Conservation (phyloP, 2,329 filamentous ascomycete species). For the Tolypocladium album region DNA sequence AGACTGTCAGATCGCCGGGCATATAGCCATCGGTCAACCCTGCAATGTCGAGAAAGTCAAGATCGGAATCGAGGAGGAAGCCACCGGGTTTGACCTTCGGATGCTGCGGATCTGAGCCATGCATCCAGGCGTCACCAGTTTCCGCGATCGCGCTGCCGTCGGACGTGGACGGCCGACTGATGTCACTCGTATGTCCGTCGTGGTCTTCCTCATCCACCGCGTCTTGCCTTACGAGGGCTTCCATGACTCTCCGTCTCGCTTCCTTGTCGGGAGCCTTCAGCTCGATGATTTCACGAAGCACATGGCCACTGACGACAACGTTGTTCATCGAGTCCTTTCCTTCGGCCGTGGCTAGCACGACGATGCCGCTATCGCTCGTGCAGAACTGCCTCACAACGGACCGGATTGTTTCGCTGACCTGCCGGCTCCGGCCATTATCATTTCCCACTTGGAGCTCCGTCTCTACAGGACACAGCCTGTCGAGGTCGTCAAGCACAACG, state of each 20-base stretch:
- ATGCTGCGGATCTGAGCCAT: constrained; percentile 47
- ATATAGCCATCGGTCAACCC: constrained; percentile 96
- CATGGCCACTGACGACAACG: constrained; percentile 80
- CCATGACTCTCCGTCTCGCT: constrained; percentile 70
- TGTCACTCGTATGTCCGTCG: constrained; percentile 25
- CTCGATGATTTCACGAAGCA: constrained; percentile 82
- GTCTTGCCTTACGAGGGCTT: constrained; percentile 58
- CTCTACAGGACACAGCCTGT: constrained; percentile 85
- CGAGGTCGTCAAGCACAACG: constrained; percentile 85
- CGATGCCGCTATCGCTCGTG: constrained; percentile 65
- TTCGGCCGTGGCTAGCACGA: constrained; percentile 82
- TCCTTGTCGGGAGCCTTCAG: constrained; percentile 92
- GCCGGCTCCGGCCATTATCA: constrained; percentile 84
- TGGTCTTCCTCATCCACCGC: constrained; percentile 27
- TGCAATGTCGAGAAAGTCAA: constrained; percentile 88
- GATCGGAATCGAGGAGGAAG: constrained; percentile 61
- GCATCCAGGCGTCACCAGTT: constrained; percentile 61
- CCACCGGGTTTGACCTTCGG: constrained; percentile 35
- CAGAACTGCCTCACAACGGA: constrained; percentile 79
- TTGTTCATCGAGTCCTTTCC: constrained; percentile 89
- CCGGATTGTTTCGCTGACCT: constrained; percentile 82
- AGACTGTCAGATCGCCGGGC: constrained; percentile 81
- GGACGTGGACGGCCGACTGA: constrained; percentile 46
- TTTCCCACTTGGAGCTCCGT: constrained; percentile 90
- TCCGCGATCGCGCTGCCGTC: constrained; percentile 42